Conservation (phyloP, 108 stramenopile genomes). For the Nannochloropsis gaditana region DNA sequence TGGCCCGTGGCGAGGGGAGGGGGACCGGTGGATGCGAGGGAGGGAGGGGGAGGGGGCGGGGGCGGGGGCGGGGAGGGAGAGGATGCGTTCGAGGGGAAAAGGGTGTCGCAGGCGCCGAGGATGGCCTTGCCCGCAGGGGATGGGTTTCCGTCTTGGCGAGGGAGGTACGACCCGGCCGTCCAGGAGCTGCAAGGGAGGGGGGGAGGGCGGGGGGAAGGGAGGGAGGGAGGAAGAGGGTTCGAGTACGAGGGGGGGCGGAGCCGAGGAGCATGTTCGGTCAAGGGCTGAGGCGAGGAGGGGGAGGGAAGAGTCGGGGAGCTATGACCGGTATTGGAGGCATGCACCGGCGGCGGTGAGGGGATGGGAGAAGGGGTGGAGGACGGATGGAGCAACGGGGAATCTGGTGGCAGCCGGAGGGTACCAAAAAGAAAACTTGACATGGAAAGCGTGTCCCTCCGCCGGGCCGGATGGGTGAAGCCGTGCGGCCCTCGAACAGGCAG, state of each 20-base stretch:
- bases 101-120: neutral
- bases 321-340: slow-evolving; percentile 36
- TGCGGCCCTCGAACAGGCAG: too few relatives aligned
- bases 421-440: too few relatives aligned
- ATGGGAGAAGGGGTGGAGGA: neutral
- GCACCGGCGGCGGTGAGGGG: slow-evolving; percentile 35
- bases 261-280: neutral
- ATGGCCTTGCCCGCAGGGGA: neutral
- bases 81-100: neutral
- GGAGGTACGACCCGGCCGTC: neutral
- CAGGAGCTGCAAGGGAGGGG: slow-evolving; percentile 25
- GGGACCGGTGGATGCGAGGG: too few relatives aligned
- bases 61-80: neutral
- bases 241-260: slow-evolving; percentile 20
- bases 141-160: neutral
- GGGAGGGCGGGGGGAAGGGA: slow-evolving; percentile 27
- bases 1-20: too few relatives aligned
- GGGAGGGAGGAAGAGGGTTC: slow-evolving; percentile 16
- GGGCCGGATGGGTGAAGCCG: too few relatives aligned
- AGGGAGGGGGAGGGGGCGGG: neutral
- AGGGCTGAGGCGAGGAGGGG: neutral
- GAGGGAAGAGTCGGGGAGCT: slow-evolving; percentile 22
- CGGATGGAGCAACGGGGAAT: neutral
- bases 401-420: too few relatives aligned
- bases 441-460: too few relatives aligned